Conservation (phyloP, 2,329 filamentous ascomycete species). For the Colletotrichum nymphaeae region DNA sequence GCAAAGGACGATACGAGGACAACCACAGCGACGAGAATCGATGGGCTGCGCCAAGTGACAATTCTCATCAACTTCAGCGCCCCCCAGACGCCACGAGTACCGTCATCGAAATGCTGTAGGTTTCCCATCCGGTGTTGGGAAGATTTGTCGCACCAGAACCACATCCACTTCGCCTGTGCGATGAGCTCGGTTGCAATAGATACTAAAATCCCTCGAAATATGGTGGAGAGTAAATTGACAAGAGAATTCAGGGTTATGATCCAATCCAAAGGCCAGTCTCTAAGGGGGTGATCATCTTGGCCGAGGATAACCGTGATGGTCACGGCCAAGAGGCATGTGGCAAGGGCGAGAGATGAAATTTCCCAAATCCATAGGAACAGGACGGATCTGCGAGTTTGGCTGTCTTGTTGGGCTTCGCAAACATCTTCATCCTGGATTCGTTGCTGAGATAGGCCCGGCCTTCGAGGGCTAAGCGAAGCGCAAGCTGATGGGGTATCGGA, state of each 20-base stretch:
- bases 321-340: background rate
- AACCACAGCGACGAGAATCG: background rate
- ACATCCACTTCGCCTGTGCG: background rate
- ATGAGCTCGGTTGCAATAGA: background rate
- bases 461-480: background rate
- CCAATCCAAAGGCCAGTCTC: background rate
- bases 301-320: background rate
- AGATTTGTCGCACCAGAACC: background rate
- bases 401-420: background rate
- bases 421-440: background rate
- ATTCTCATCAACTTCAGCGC: background rate
- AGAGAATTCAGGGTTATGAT: background rate
- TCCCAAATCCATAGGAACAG: background rate
- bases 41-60: background rate
- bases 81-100: background rate
- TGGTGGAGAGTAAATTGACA: background rate
- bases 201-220: background rate
- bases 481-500: background rate
- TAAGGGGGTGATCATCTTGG: background rate
- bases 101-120: background rate
- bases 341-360: background rate
- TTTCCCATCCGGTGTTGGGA: background rate
- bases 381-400: background rate
- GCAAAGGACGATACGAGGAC: background rate
- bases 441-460: background rate